Conservation (phyloP, 768 basidiomycete species). For the Termitomyces sp. region DNA sequence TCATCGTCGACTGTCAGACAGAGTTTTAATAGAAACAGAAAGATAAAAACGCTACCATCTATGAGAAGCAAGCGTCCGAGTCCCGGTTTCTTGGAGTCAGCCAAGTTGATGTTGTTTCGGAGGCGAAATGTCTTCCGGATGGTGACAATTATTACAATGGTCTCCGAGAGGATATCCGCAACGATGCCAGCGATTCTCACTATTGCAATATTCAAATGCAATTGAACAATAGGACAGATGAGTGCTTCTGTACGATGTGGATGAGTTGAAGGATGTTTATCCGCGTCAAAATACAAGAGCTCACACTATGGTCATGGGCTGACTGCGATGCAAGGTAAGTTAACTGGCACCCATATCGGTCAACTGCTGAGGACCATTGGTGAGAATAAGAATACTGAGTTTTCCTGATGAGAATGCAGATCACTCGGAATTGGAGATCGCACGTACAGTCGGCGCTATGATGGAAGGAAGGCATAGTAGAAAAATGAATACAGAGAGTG, state of each 20-base stretch:
- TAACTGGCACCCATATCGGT: slow-evolving; percentile 14
- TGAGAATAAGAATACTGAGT: slow-evolving; percentile 12
- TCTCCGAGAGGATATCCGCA: slow-evolving; percentile 28
- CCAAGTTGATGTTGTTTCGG: slow-evolving; percentile 20
- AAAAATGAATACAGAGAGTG: slow-evolving; percentile 24
- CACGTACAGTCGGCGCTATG: slow-evolving; percentile 25
- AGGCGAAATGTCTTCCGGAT: slow-evolving; percentile 26
- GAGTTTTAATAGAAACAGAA: background rate
- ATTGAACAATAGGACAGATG: background rate
- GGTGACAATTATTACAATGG: slow-evolving; percentile 29
- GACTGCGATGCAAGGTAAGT: slow-evolving; percentile 7
- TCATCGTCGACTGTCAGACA: background rate
- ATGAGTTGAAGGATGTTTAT: background rate
- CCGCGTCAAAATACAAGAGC: background rate
- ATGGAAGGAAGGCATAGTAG: slow-evolving; percentile 27
- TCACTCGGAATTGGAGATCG: background rate
- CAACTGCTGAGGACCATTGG: slow-evolving; percentile 11
- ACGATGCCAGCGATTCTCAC: slow-evolving; percentile 29
- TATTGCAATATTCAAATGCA: slow-evolving; percentile 4
- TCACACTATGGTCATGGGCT: slow-evolving; percentile 11
- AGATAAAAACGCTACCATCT: slow-evolving; percentile 19
- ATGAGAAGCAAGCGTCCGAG: slow-evolving; percentile 24
- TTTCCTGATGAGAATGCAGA: background rate
- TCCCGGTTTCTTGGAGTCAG: slow-evolving; percentile 22
- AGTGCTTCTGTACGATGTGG: background rate